Evolutionary conservation across 73 alveolate species (phyloP).

Genomic region (Tetrahymena elliotti): DNA sequence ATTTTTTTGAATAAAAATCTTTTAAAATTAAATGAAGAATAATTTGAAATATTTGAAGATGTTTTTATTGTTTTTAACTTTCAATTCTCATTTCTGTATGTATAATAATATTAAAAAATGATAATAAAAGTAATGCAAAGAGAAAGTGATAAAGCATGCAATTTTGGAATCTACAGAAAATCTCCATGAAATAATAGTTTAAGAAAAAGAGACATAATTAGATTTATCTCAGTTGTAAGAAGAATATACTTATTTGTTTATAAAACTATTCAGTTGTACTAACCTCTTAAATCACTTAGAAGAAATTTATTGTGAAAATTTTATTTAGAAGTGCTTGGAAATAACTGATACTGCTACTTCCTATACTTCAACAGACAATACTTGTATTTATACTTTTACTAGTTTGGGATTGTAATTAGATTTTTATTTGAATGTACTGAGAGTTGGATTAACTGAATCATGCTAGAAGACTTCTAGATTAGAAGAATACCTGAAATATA

Average conservation of each 20-base stretch:
- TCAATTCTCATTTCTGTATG: too few species aligned
- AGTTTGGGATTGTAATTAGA: neutral
- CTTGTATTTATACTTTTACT: neutral
- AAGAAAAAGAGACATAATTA: neutral
- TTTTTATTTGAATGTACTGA: neutral
- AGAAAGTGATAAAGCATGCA: neutral
- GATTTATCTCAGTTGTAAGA: neutral
- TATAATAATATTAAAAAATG: too few species aligned
- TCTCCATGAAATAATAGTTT: neutral
- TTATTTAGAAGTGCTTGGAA: neutral
- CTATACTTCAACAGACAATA: neutral
- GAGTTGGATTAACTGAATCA: neutral
- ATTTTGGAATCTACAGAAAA: neutral
- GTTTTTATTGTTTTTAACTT: too few species aligned
- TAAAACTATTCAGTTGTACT: neutral
- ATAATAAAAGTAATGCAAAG: neutral
- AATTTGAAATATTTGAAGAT: too few species aligned
- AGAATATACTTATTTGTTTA: neutral
- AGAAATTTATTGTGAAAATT: neutral
- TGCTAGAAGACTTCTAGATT: neutral
- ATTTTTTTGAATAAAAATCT: too few species aligned
- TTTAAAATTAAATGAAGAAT: too few species aligned
- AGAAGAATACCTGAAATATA: neutral
- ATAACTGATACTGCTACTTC: neutral
- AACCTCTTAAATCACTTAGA: neutral